Evolutionary conservation across 345 rosid species (phyloP).

Genomic region (Citrus hindsii): DNA sequence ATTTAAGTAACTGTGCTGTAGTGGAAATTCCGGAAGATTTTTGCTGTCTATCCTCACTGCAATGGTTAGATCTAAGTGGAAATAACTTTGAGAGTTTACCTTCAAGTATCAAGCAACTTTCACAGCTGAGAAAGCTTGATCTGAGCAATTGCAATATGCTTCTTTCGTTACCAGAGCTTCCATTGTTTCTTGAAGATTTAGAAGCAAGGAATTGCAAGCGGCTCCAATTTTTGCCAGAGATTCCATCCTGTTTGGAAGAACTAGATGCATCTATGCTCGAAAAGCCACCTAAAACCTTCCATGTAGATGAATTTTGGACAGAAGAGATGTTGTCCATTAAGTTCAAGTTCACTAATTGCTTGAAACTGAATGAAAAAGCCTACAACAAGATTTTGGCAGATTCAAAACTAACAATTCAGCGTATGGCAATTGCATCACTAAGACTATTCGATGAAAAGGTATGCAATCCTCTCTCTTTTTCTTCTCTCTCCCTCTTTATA

Average conservation of each 20-base stretch:
- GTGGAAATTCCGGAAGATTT: neutral
- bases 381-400: neutral
- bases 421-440: neutral
- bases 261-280: neutral
- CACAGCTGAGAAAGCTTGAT: neutral
- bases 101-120: neutral
- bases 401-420: neutral
- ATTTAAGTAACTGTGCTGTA: neutral
- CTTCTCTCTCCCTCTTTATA: neutral
- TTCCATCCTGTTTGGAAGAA: neutral
- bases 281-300: neutral
- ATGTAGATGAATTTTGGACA: too few species aligned
- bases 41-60: neutral
- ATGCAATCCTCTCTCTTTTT: neutral
- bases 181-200: neutral
- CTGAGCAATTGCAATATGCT: neutral
- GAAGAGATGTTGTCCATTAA: too few species aligned
- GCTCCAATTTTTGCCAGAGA: conserved; percentile 1
- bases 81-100: neutral
- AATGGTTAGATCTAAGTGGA: neutral
- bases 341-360: neutral
- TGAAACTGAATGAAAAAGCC: neutral
- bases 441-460: neutral
- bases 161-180: conserved; percentile 6
- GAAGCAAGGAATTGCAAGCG: neutral